Evolutionary conservation across 768 basidiomycete species (phyloP), one percentile per base, ranked within the genome.

Genomic region (Dioszegia crocea): DNA sequence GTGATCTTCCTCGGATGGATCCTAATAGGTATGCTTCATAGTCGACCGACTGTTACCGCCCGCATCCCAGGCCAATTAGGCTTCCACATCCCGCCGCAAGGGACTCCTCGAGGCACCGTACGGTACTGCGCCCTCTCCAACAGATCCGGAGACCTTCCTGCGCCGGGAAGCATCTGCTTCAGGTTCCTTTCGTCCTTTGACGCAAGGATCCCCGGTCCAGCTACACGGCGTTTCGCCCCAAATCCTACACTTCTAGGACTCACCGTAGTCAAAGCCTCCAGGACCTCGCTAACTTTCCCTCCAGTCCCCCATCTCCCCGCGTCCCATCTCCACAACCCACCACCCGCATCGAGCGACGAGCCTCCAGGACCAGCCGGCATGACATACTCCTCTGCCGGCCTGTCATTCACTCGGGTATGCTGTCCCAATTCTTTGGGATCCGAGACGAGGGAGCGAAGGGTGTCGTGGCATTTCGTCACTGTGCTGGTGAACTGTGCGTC

Each of bases 391-490:
- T 94, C 89, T 6, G 88, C 83, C 29, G 80, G 82, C 59, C 83
- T 80, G 71, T 94, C 91, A 65, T 94, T 86, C 16, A 75, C 68
- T 50, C 71, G 59, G 21, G 73, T 71, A 63, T 75, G 68, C 19
- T 67, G 63, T 16, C 61, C 51, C 5, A 74, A 56, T 55, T 71
- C 67, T 14, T 41, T 49, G 68, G 96, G 90, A 66, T 94, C 93
- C 73, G 91, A 91, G 44, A 92, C 79, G 55, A 99, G 82, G 65
- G 87, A 89, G 48, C 92, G 87, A 55, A 98, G 82, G 0, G 91
- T 92, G 72, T 98, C 96, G 49, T 98, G 91, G 8, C 86, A 86
- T 81, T 94, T 97, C 46, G 91, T 90, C 61, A 94, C 87, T 8
- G 85, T 85, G 14, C 83, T 80, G 1, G 91, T 96, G 80, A 97